Base-by-base conservation (phyloP, 2,329 filamentous ascomycete species). In the Diaporthe sp. region DNA sequence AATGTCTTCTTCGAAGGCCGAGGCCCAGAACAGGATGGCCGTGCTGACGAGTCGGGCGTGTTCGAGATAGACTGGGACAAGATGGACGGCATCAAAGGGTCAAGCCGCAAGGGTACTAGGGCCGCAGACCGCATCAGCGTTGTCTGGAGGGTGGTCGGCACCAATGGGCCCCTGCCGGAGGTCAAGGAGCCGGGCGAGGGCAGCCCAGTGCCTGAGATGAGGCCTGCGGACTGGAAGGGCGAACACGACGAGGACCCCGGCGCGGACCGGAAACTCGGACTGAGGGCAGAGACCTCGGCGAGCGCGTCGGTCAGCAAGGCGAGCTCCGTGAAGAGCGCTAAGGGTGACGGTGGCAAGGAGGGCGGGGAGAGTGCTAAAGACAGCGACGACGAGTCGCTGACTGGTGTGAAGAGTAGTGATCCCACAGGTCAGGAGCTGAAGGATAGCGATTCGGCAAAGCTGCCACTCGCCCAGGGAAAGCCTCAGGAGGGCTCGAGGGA, bases 81-180 rank as follows among this genome's bases (percentile, higher is more conserved):
- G 71, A 94, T 99, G 91, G 97, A 99, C 78, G 97, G 97, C 4
- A 96, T 99, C 83, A 98, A 98, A 82, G 97, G 97, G 0, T 96
- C 93, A 6, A 91, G 89, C 30, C 89, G 92, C 42, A 97, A 97
- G 82, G 97, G 97, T 0, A 93, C 93, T 0, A 89, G 92, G 57
- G 95, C 94, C 0, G 91, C 97, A 12, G 96, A 99, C 81, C 90
- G 90, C 54, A 86, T 98, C 33, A 92, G 94, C 15, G 94, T 98
- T 0, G 92, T 98, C 0, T 99, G 97, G 97, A 91, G 92, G 54
- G 83, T 84, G 1, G 83, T 82, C 0, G 81, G 79, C 4, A 78
- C 81, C 0, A 80, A 79, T 0, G 78, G 75, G 0, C 75, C 76
- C 2, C 77, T 73, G 0, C 77, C 78, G 0, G 85, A 92, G 50